phyloP scores from a whole-genome alignment of 805 yeast genomes.

The Pichia californica region DNA sequence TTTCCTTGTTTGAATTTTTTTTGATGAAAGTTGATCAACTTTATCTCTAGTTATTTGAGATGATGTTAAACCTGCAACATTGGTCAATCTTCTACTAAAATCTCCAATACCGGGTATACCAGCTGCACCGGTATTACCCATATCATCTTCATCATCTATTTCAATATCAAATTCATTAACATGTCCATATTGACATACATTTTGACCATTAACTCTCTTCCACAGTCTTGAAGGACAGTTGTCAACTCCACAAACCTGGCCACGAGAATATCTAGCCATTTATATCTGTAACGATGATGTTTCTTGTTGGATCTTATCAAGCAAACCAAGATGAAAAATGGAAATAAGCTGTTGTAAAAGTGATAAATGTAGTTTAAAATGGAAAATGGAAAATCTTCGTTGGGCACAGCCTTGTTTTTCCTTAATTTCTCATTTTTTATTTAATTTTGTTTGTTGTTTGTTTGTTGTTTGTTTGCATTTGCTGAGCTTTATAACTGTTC shows the following conservation, averaged over 20 bases:
- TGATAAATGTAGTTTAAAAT: too few species aligned
- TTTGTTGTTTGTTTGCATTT: too few species aligned
- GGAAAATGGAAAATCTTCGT: too few species aligned
- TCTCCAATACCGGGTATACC: constrained; percentile 53
- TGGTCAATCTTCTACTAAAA: constrained; percentile 46
- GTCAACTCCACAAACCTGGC: constrained; percentile 82
- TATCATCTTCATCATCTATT: constrained; percentile 78
- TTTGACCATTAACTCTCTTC: constrained; percentile 66
- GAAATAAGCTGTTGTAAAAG: too few species aligned
- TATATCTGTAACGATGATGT: too few species aligned
- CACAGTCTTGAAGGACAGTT: constrained; percentile 81
- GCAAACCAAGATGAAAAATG: too few species aligned
- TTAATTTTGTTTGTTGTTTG: too few species aligned
- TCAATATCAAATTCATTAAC: constrained; percentile 76
- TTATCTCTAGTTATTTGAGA: constrained; percentile 11
- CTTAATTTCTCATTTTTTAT: too few species aligned
- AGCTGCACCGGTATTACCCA: constrained; percentile 33
- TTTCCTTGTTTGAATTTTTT: constrained; percentile 12
- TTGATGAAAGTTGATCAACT: constrained; percentile 11
- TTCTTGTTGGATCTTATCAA: constrained; percentile 1
- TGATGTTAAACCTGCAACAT: constrained; percentile 37
- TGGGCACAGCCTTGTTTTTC: too few species aligned
- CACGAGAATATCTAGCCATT: constrained; percentile 37
- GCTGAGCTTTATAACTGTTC: too few species aligned
- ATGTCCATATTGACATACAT: constrained; percentile 88